Conservation (phyloP, 257 asterid genomes). For the Nyctanthes arbortristis region DNA sequence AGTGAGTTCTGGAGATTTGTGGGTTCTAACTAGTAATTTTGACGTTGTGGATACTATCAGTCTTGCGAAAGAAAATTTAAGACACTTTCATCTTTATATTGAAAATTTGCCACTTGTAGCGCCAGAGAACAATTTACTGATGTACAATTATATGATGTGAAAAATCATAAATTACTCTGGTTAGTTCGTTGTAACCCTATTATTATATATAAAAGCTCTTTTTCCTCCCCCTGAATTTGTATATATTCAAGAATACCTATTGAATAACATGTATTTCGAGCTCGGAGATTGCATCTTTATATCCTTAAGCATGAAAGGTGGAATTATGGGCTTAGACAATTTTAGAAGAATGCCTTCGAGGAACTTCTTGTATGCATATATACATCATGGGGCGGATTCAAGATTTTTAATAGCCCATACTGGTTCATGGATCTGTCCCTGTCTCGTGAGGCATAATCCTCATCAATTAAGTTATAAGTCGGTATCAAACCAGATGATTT, state of each 20-base stretch:
- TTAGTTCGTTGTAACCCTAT: no score
- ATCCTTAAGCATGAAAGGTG: background rate
- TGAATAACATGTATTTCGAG: background rate
- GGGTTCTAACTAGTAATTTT: constrained; percentile 48
- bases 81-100: constrained; percentile 48
- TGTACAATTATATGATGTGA: constrained; percentile 54
- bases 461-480: no score
- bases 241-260: background rate
- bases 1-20: constrained; percentile 49
- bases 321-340: no score
- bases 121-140: constrained; percentile 38
- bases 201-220: no score
- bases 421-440: no score
- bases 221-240: no score
- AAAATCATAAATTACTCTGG: no score
- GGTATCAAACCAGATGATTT: no score
- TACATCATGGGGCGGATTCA: background rate
- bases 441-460: no score
- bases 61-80: constrained; percentile 53
- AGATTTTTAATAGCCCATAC: no score
- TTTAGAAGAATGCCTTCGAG: no score
- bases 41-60: constrained; percentile 49
- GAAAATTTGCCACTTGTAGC: constrained; percentile 47
- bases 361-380: background rate
- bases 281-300: background rate